These are phyloP conservation scores for Lactifluus piperatus DNA, from an alignment of 768 basidiomycete species.

Conservation along the genomic window DNA sequence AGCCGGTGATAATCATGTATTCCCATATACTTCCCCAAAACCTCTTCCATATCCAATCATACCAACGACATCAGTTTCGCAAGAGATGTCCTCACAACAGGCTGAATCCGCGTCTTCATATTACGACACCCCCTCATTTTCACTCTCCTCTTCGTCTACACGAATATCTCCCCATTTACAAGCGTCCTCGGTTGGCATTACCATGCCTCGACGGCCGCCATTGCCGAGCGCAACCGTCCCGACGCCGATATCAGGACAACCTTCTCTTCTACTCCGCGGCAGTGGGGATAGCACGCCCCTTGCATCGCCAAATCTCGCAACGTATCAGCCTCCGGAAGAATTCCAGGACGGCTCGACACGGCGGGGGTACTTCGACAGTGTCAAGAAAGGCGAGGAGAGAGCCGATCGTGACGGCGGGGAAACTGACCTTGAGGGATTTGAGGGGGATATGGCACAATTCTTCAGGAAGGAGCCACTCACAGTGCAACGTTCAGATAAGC, in stretches of 20 bases:
- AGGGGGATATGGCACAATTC: constrained; percentile 14
- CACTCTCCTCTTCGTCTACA: background rate
- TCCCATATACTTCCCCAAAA: constrained; percentile 4
- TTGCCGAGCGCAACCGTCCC: constrained; percentile 22
- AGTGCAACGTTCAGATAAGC: constrained; percentile 23
- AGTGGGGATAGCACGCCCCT: constrained; percentile 24
- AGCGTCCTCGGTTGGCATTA: background rate
- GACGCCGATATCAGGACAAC: constrained; percentile 11
- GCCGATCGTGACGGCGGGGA: constrained; percentile 30
- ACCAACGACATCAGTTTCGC: background rate
- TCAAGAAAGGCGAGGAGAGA: constrained; percentile 26
- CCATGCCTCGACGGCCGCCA: constrained; percentile 21
- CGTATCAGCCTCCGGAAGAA: constrained; percentile 34
- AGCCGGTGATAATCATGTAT: background rate
- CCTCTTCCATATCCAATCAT: constrained; percentile 17
- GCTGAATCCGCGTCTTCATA: background rate
- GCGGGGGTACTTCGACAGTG: constrained; percentile 24
- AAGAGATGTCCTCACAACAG: background rate
- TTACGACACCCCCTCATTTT: background rate
- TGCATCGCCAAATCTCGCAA: constrained; percentile 30
- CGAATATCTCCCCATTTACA: background rate
- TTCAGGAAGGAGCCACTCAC: constrained; percentile 19
- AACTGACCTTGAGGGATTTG: background rate
- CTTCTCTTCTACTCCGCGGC: constrained; percentile 5
- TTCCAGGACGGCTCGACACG: constrained; percentile 22